Evolutionary conservation across 2,329 filamentous ascomycete genomes (phyloP).

Genomic region (Cadophora luteo-olivacea): DNA sequence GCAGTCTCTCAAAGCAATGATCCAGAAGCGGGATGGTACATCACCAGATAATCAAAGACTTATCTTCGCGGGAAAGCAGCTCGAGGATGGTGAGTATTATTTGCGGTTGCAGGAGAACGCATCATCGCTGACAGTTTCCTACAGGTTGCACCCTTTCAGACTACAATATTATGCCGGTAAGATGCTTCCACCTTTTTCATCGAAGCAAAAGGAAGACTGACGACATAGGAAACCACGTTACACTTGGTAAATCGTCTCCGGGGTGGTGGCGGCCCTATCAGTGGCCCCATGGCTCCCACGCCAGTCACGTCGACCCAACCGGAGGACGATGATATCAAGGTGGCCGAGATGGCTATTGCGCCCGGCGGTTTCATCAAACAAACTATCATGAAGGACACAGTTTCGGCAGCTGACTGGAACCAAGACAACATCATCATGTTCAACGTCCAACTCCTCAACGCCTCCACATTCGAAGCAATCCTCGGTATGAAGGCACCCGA

Average conservation of each 20-base stretch:
- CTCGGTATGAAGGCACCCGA: constrained; percentile 46
- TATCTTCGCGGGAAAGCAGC: constrained; percentile 97
- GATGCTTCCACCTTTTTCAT: too few relatives aligned
- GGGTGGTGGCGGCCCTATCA: too few relatives aligned
- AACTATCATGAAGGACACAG: constrained; percentile 45
- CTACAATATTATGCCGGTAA: not conserved
- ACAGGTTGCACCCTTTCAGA: not conserved
- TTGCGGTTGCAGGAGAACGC: not conserved
- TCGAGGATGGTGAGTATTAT: constrained; percentile 75
- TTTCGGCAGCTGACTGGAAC: constrained; percentile 44
- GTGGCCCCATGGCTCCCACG: not conserved
- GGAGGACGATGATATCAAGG: too few relatives aligned
- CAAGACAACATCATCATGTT: constrained; percentile 40
- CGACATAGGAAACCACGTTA: too few relatives aligned
- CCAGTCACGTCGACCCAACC: not conserved
- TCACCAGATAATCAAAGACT: constrained; percentile 94
- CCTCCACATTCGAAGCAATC: constrained; percentile 44
- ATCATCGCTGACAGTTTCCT: not conserved
- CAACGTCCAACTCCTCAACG: constrained; percentile 51
- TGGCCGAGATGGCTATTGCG: constrained; percentile 39
- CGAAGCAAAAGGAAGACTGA: too few relatives aligned
- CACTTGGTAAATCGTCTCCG: too few relatives aligned
- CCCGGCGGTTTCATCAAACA: constrained; percentile 51
- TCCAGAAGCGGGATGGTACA: constrained; percentile 98
- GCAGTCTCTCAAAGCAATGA: constrained; percentile 99